phyloP scores from a whole-genome alignment of 2,329 filamentous ascomycete genomes.

The Penicillium sp. region DNA sequence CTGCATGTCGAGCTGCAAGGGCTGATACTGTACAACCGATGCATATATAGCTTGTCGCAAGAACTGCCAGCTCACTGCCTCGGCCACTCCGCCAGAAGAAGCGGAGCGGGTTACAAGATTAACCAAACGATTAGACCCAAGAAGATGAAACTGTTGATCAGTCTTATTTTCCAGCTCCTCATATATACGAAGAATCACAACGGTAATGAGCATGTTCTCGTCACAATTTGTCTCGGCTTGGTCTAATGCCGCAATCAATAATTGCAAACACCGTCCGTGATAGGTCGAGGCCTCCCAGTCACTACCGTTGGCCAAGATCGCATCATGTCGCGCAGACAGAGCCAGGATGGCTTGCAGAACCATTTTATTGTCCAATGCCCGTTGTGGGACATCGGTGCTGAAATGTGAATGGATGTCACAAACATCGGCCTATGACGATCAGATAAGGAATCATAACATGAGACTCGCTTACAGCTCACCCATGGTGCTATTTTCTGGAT shows the following conservation, averaged over 20 bases:
- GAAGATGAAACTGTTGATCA: constrained; percentile 39
- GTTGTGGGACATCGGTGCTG: constrained; percentile 47
- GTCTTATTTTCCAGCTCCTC: constrained; percentile 42
- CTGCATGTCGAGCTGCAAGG: constrained; percentile 38
- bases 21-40: constrained; percentile 37
- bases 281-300: constrained; percentile 47
- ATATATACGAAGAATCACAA: constrained; percentile 51
- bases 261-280: constrained; percentile 47
- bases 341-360: constrained; percentile 50
- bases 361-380: constrained; percentile 48
- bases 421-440: constrained; percentile 31
- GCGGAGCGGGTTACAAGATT: constrained; percentile 41
- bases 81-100: constrained; percentile 40
- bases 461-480: constrained; percentile 19
- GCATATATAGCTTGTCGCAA: constrained; percentile 45
- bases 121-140: constrained; percentile 41
- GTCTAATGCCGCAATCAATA: constrained; percentile 48
- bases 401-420: constrained; percentile 42
- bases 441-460: not conserved
- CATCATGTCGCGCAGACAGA: constrained; percentile 47
- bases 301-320: constrained; percentile 37
- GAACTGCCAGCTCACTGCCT: constrained; percentile 45
- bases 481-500: constrained; percentile 36
- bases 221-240: constrained; percentile 45
- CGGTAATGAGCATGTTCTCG: constrained; percentile 48